Evolutionary conservation across 768 basidiomycete species (phyloP).

Genomic region (Neoboletus magnificus): DNA sequence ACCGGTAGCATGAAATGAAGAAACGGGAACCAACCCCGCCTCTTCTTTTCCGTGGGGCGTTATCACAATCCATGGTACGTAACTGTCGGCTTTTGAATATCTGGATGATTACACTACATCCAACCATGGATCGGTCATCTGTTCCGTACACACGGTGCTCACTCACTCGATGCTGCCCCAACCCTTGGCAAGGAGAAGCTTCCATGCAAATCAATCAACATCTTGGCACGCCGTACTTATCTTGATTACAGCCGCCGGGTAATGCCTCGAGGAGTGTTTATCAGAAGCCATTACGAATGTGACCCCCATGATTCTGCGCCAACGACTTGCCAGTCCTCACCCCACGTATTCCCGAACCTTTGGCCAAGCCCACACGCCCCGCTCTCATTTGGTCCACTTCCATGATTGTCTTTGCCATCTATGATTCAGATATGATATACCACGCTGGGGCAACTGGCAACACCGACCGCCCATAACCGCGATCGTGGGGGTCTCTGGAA

Average conservation of each 20-base stretch:
- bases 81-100: neutral
- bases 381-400: neutral
- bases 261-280: constrained; percentile 9
- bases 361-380: neutral
- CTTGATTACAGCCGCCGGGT: neutral
- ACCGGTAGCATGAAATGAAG: constrained; percentile 5
- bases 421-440: constrained; percentile 1
- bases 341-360: neutral
- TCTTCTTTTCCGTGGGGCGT: neutral
- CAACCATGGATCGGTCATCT: neutral
- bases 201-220: constrained; percentile 18
- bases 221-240: constrained; percentile 4
- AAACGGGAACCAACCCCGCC: neutral
- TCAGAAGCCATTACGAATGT: constrained; percentile 11
- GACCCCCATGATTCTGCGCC: neutral
- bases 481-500: neutral
- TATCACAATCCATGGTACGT: constrained; percentile 1
- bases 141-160: neutral
- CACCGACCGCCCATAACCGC: neutral
- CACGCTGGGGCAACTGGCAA: neutral
- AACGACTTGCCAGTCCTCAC: neutral
- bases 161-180: neutral
- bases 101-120: neutral
- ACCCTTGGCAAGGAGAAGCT: constrained; percentile 7
- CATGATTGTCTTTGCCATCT: neutral